Conservation (phyloP, 2,329 filamentous ascomycete species). For the Paecilomyces dactylethromorphus region DNA sequence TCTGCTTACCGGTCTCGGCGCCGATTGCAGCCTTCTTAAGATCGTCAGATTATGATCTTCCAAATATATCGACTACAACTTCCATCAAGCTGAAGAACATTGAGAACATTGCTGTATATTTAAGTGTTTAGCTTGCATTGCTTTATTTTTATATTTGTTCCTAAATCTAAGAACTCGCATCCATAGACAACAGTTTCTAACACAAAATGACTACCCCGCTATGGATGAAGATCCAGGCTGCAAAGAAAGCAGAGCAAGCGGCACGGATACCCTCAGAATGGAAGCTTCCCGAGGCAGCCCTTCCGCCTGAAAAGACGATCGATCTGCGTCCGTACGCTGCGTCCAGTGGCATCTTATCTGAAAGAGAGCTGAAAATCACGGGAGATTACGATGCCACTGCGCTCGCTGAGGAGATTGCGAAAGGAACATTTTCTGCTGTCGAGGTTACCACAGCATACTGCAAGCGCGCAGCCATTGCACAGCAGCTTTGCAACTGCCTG, state of each 20-base stretch:
- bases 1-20: background rate
- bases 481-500: background rate
- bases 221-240: constrained; percentile 5
- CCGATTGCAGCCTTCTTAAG: background rate
- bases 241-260: constrained; percentile 15
- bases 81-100: background rate
- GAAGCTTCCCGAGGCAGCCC: constrained; percentile 9
- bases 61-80: background rate
- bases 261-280: constrained; percentile 19
- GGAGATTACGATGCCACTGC: constrained; percentile 38
- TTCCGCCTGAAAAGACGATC: constrained; percentile 12
- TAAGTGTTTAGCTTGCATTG: no score
- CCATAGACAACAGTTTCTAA: background rate
- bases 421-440: constrained; percentile 29
- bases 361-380: constrained; percentile 40
- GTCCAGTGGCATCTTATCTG: constrained; percentile 38
- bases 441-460: constrained; percentile 33
- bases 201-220: background rate
- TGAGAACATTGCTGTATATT: no score
- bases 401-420: constrained; percentile 35
- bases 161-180: background rate
- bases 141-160: no score
- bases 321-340: constrained; percentile 8
- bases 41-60: background rate
- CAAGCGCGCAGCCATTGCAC: background rate